phyloP scores from a whole-genome alignment of 345 rosid species.

The Euphorbia peplus region DNA sequence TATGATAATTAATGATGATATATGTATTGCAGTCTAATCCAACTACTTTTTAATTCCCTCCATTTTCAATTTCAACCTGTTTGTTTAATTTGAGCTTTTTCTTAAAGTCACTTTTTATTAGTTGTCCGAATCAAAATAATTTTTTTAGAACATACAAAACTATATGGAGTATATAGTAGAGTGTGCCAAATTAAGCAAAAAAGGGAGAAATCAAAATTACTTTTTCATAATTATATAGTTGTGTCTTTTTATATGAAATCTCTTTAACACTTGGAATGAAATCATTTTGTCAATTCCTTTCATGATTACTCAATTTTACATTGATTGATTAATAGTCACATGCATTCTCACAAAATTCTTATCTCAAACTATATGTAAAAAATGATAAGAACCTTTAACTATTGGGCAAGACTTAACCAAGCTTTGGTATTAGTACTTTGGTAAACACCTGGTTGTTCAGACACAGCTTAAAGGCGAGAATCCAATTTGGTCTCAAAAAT shows the following conservation, averaged over 20 bases:
- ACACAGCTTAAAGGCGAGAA: too few relatives aligned
- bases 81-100: not conserved
- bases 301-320: not conserved
- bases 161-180: too few relatives aligned
- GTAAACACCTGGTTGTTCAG: too few relatives aligned
- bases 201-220: not conserved
- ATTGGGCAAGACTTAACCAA: too few relatives aligned
- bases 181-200: too few relatives aligned
- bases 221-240: not conserved
- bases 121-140: too few relatives aligned
- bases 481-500: too few relatives aligned
- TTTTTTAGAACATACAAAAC: too few relatives aligned
- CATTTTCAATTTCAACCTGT: constrained; percentile 14
- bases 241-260: not conserved
- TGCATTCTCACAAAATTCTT: not conserved
- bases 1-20: constrained; percentile 10
- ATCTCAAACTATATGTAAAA: too few relatives aligned
- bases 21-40: constrained; percentile 7
- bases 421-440: too few relatives aligned
- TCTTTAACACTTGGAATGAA: not conserved
- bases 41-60: constrained; percentile 21
- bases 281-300: not conserved
- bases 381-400: too few relatives aligned
- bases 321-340: too few relatives aligned
- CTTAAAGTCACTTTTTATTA: not conserved